Conservation (phyloP, 129 eudicot species). For the Smallanthus sonchifolius region DNA sequence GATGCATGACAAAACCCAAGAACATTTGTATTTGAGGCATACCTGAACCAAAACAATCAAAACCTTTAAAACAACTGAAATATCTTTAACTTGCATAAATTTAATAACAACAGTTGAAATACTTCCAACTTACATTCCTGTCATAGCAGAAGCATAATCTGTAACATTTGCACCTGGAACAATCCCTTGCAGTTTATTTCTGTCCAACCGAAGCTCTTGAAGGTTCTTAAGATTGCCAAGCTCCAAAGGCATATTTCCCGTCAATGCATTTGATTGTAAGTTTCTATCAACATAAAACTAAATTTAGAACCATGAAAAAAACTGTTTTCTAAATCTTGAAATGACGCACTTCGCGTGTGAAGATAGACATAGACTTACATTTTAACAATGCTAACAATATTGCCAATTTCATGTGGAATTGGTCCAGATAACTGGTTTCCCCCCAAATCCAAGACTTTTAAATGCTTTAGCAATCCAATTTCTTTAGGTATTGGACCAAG, state of each 20-base stretch:
- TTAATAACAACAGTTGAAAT: not conserved
- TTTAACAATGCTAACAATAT: conserved; percentile 49
- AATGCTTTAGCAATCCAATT: conserved; percentile 63
- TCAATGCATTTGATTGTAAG: conserved; percentile 79
- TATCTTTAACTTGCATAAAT: not conserved
- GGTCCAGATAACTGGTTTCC: conserved; percentile 84
- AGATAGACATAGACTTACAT: conserved; percentile 49
- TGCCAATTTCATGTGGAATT: conserved; percentile 79
- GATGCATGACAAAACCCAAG: conserved; percentile 75
- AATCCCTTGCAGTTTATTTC: conserved; percentile 76
- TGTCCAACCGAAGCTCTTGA: conserved; percentile 76
- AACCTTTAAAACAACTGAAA: not conserved
- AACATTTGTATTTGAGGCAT: conserved; percentile 42
- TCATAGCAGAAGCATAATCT: conserved; percentile 24
- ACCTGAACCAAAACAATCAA: conserved; percentile 38
- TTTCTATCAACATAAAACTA: conserved; percentile 43
- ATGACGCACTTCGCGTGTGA: not conserved
- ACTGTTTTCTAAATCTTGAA: not conserved
- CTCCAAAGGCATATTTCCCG: conserved; percentile 70
- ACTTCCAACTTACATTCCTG: conserved; percentile 53
- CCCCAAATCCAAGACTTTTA: conserved; percentile 81
- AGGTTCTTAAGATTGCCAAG: conserved; percentile 69
- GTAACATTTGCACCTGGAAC: conserved; percentile 64
- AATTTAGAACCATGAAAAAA: conserved; percentile 6
- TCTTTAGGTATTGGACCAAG: conserved; percentile 87